Evolutionary conservation across 179 eudicot genomes (phyloP).

Genomic region (Actinidia chinensis): DNA sequence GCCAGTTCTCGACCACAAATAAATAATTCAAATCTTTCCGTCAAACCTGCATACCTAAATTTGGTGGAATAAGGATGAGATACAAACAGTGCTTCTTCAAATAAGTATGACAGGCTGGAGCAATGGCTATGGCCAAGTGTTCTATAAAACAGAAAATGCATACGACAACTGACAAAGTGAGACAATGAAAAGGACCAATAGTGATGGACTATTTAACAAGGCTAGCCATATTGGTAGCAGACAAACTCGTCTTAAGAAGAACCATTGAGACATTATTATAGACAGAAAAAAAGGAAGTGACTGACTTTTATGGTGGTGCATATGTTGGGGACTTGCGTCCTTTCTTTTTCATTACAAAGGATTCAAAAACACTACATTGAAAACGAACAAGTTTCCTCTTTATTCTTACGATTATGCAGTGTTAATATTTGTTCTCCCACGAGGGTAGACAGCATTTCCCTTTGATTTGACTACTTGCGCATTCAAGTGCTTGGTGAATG

Average conservation of each 20-base stretch:
- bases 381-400: no score
- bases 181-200: not conserved
- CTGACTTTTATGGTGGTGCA: no score
- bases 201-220: not conserved
- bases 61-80: slow-evolving; percentile 14
- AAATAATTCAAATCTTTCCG: slow-evolving; percentile 97
- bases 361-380: not conserved
- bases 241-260: not conserved
- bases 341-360: not conserved
- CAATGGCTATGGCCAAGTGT: not conserved
- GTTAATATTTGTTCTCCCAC: no score
- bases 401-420: no score
- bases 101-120: not conserved
- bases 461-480: no score
- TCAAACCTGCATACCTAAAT: slow-evolving; percentile 74
- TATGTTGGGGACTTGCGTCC: not conserved
- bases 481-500: no score
- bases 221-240: not conserved
- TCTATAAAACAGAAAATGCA: slow-evolving; percentile 4
- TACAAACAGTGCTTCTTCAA: slow-evolving; percentile 3
- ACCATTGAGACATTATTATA: not conserved
- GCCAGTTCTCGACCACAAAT: slow-evolving; percentile 97
- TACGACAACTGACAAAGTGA: not conserved
- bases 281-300: not conserved
- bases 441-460: no score